Base-by-base conservation (phyloP, 179 eudicot genomes). In the Spinacia oleracea region DNA sequence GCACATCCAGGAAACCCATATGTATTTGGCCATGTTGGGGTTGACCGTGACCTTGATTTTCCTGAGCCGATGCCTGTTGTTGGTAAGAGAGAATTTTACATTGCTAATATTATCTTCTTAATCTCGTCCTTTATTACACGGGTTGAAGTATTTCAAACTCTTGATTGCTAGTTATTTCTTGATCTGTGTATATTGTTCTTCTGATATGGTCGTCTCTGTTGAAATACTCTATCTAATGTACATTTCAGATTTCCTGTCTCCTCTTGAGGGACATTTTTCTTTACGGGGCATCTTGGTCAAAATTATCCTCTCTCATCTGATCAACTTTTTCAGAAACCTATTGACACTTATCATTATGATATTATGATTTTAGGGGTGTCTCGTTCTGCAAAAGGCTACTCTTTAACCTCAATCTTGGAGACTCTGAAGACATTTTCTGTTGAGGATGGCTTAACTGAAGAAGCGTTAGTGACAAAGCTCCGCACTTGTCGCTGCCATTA, bases 1-100 rank as follows among this genome's bases (percentile, higher is more conserved):
- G 99, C 99, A 79, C 99, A 96, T 88, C 99, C 99, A n/a, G 99
- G 98, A 27, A 92, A 89, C 86, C 99, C 99, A 38, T 94, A 96
- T 82, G 93, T 96, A 40, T 92, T 90, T 90, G 99, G 99, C 78
- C 99, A 92, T 84, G 94, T 91, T 76, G 94, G 90, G 81, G 92
- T 87, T 81, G 91, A 96, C 79, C 91, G 89, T 66, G 98, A 96
- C 84, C 90, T 96, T 80, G 99, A 96, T 82, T 96, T 96, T 85
- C 99, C 99, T 62, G 98, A 96, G 73, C 98, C 99, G 65, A 96
- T 96, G 99, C 99, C 98, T 73, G 93, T 96, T 40, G 83, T 90
- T 82, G 99, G 99, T 96, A 96, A 81, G 89, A 76, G 80, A 56
- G 50, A 48, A 70, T n/a, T 69, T 23, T 40, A 34, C 43, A 23